These are phyloP conservation scores for Sonneratia caseolaris DNA, from an alignment of 345 rosid genomes.

Conservation along the genomic window DNA sequence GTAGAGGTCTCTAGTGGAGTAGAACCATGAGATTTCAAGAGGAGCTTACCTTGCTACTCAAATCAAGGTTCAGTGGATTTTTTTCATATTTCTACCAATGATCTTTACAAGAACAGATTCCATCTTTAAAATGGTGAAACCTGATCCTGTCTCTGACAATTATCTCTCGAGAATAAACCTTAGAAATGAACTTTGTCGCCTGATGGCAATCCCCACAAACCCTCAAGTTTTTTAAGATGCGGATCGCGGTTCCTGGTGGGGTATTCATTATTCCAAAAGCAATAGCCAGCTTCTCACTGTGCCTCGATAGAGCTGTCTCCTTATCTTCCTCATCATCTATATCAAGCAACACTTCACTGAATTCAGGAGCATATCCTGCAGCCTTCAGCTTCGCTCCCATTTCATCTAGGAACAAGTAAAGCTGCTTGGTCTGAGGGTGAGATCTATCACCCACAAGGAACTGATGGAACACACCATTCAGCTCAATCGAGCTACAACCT, in stretches of 20 bases:
- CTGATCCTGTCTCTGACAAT: constrained; percentile 25
- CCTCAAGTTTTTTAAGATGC: constrained; percentile 26
- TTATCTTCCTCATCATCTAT: constrained; percentile 27
- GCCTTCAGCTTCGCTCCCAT: constrained; percentile 17
- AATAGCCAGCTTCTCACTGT: constrained; percentile 18
- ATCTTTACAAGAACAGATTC: constrained; percentile 27
- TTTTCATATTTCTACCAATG: constrained; percentile 14
- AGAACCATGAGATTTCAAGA: background rate
- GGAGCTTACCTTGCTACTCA: background rate
- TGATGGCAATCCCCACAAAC: constrained; percentile 25
- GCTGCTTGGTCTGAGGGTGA: constrained; percentile 15
- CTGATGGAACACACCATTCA: constrained; percentile 15
- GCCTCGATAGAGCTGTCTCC: constrained; percentile 19
- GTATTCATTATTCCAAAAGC: constrained; percentile 25
- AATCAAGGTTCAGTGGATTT: background rate
- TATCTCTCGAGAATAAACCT: constrained; percentile 24
- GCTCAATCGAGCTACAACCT: constrained; percentile 23
- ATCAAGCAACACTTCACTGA: constrained; percentile 26
- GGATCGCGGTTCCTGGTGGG: constrained; percentile 18
- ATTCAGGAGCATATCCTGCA: constrained; percentile 24
- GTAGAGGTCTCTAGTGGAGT: background rate
- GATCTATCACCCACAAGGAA: constrained; percentile 25
- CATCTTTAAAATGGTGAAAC: constrained; percentile 29
- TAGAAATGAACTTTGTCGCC: constrained; percentile 26
- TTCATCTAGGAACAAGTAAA: constrained; percentile 23